phyloP scores from a whole-genome alignment of 1,139 yeast genomes.

The Pichia sp. region DNA sequence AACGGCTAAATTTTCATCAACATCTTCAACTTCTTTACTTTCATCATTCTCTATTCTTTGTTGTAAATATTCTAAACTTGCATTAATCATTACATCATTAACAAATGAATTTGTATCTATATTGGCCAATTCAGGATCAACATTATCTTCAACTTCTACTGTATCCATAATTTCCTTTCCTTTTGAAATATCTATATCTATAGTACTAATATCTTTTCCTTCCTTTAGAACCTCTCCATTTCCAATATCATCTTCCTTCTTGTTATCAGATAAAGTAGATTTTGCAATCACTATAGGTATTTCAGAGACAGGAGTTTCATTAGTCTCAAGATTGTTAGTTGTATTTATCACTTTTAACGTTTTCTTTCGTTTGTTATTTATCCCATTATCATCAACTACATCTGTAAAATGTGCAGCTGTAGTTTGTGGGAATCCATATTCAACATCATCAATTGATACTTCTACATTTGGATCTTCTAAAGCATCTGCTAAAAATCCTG shows the following conservation, averaged over 20 bases:
- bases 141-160: constrained; percentile 29
- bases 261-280: no score
- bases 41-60: constrained; percentile 29
- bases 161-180: not conserved
- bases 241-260: no score
- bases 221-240: no score
- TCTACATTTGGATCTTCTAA: constrained; percentile 13
- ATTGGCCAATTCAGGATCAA: constrained; percentile 59
- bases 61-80: constrained; percentile 40
- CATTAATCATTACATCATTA: constrained; percentile 62
- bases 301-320: no score
- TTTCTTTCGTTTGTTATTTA: not conserved
- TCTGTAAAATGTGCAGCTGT: constrained; percentile 15
- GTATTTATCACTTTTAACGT: not conserved
- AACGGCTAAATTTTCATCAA: constrained; percentile 27
- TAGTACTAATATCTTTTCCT: no score
- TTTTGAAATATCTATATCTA: not conserved
- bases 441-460: constrained; percentile 9
- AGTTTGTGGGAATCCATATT: constrained; percentile 17
- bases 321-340: no score
- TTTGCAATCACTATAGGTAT: no score
- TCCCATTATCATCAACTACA: constrained; percentile 10
- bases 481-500: constrained; percentile 45
- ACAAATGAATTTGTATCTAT: constrained; percentile 47
- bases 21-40: constrained; percentile 17